Evolutionary conservation across 148 eudicot genomes (phyloP).

Genomic region (Talinum fruticosum): DNA sequence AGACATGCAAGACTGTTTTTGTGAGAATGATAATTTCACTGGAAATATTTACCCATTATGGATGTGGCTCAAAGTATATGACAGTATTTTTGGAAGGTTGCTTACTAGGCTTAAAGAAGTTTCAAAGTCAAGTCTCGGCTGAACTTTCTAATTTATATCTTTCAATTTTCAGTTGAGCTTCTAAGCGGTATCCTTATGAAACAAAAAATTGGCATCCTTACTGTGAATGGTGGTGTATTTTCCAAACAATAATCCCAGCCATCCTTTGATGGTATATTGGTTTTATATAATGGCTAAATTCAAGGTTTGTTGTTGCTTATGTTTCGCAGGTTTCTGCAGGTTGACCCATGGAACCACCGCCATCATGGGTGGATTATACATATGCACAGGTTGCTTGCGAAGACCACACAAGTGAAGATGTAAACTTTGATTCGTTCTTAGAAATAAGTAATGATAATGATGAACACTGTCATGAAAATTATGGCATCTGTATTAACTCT

Average conservation of each 20-base stretch:
- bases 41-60: neutral
- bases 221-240: neutral
- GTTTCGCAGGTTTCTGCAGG: neutral
- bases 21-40: neutral
- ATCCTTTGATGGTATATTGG: neutral
- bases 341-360: slow-evolving; percentile 18
- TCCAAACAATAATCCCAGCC: neutral
- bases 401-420: slow-evolving; percentile 13
- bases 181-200: neutral
- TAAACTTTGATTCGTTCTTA: neutral
- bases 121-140: neutral
- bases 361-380: slow-evolving; percentile 15
- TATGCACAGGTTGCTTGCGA: neutral
- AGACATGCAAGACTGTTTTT: neutral
- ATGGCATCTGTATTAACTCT: slow-evolving; percentile 24
- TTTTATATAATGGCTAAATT: neutral
- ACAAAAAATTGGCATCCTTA: neutral
- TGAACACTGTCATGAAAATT: slow-evolving; percentile 5
- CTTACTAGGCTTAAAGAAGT: neutral
- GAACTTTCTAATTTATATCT: neutral
- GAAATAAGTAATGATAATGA: slow-evolving; percentile 4
- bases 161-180: neutral
- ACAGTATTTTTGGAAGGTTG: neutral
- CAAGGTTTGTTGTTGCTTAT: neutral
- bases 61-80: neutral